Evolutionary conservation across 108 stramenopile genomes (phyloP), one percentile per base, ranked within the genome.

Genomic region (Cyclotella kingstonii): DNA sequence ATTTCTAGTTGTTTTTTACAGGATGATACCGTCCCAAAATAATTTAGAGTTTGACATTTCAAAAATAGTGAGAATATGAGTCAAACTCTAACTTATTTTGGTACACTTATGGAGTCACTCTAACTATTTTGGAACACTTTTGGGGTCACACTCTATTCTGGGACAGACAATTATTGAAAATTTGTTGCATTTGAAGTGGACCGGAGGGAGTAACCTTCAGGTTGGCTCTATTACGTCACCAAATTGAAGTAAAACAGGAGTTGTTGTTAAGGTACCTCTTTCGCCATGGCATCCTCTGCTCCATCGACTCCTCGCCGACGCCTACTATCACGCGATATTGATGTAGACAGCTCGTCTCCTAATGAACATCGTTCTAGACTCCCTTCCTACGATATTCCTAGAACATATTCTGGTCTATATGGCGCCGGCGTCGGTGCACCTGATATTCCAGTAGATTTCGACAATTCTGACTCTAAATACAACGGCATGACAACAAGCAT

Each of bases 391-490:
- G 91, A 92, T 50, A 89, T 92, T 60, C 81, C 85, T 9, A 67
- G 87, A 57, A 82, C 86, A 1, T 89, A 89, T 60, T 78, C 84
- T 8, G 87, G 87, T 25, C 70, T 89, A 41, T 92, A 84, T 59
- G 87, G 85, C 14, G 68, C 68, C 5, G 81, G 77, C 29, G 73
- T 33, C 3, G 81, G 77, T 17, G 69, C 60, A 3, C 73, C 64
- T 14, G 33, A 57, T 3, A 60, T 64, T 43, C 63, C 60, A 30
- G 40, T n/a, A n/a, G 41, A 48, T 6, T 23, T 42, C 19, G n/a
- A n/a, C 10, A 39, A 31, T 4, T 18, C 0, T 3, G 49, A 22
- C 26, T 19, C 40, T 38, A 45, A 29, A 1, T 22, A 22, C 6
- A 5, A 31, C 25, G 22, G 23, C n/a, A n/a, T n/a, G n/a, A n/a